These are phyloP conservation scores for Hymenoscyphus occultus DNA, from an alignment of 2,329 filamentous ascomycete genomes.

Conservation along the genomic window DNA sequence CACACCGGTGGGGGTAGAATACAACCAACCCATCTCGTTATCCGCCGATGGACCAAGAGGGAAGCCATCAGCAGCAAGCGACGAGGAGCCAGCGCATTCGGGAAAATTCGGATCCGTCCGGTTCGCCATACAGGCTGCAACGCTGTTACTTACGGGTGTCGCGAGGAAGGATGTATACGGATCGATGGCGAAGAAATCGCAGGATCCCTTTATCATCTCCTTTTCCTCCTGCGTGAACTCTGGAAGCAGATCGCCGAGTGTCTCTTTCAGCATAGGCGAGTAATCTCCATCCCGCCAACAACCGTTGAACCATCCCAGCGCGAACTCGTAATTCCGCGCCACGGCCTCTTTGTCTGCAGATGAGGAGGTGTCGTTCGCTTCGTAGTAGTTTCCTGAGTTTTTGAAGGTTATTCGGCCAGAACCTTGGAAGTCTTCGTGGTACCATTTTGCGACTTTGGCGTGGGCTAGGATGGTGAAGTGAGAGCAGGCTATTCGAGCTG, in stretches of 20 bases:
- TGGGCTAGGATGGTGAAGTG: constrained; percentile 49
- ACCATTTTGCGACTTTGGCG: constrained; percentile 50
- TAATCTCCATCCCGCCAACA: constrained; percentile 50
- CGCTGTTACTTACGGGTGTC: constrained; percentile 36
- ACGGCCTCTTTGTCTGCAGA: constrained; percentile 32
- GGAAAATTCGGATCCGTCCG: constrained; percentile 19
- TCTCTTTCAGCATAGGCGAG: constrained; percentile 46
- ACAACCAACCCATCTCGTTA: constrained; percentile 42
- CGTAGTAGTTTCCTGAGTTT: constrained; percentile 43
- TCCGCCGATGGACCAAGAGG: constrained; percentile 45
- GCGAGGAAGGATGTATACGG: constrained; percentile 49
- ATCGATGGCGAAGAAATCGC: constrained; percentile 57
- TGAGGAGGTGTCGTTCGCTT: constrained; percentile 42
- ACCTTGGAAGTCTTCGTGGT: constrained; percentile 51
- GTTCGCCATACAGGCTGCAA: constrained; percentile 40
- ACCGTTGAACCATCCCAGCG: constrained; percentile 47
- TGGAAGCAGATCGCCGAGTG: constrained; percentile 43
- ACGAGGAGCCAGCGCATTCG: constrained; percentile 35
- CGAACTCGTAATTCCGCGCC: constrained; percentile 41
- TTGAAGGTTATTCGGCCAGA: constrained; percentile 50
- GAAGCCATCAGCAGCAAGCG: constrained; percentile 41
- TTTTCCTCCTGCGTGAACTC: constrained; percentile 48
- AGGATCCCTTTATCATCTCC: constrained; percentile 47
- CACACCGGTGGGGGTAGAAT: constrained; percentile 40
- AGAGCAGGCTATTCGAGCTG: constrained; percentile 43